These are phyloP conservation scores for Cubamyces sp. DNA, from an alignment of 768 basidiomycete genomes.

Conservation along the genomic window DNA sequence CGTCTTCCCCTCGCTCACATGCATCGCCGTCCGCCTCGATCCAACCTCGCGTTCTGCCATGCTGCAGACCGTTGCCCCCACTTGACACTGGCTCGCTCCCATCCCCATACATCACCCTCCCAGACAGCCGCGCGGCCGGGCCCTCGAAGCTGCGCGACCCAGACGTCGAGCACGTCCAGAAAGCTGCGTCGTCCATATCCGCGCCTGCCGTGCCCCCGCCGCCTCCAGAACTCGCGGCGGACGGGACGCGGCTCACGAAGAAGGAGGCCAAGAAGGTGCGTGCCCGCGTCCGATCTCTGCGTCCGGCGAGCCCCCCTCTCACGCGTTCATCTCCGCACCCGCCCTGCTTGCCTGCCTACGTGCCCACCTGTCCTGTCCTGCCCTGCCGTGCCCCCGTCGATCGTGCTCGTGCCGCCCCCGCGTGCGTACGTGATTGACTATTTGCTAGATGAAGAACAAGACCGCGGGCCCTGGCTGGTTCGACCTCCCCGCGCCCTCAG, in stretches of 20 bases:
- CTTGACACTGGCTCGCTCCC: constrained; percentile 72
- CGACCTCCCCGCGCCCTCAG: constrained; percentile 81
- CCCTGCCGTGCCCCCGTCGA: not conserved
- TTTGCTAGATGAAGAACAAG: constrained; percentile 59
- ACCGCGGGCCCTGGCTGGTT: constrained; percentile 88
- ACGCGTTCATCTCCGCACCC: constrained; percentile 4
- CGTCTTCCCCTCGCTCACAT: constrained; percentile 26
- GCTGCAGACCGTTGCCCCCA: constrained; percentile 56
- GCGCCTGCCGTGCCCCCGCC: constrained; percentile 65
- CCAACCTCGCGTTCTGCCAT: constrained; percentile 22
- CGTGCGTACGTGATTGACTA: not conserved
- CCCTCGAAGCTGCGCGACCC: constrained; percentile 61
- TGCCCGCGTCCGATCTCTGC: constrained; percentile 15
- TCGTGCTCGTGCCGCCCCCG: not conserved
- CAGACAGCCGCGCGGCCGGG: constrained; percentile 43
- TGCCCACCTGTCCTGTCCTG: not conserved
- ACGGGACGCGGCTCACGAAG: constrained; percentile 71
- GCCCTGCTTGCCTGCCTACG: not conserved
- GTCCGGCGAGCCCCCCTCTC: constrained; percentile 4
- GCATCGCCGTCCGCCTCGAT: constrained; percentile 6
- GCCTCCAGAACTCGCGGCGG: constrained; percentile 60
- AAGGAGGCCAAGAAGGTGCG: constrained; percentile 72
- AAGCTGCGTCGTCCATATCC: constrained; percentile 50
- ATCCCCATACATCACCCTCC: constrained; percentile 61
- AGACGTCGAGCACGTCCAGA: constrained; percentile 57